Evolutionary conservation across 2,329 filamentous ascomycete genomes (phyloP), one percentile per base, ranked within the genome.

Genomic region (Ophiostoma sp.): DNA sequence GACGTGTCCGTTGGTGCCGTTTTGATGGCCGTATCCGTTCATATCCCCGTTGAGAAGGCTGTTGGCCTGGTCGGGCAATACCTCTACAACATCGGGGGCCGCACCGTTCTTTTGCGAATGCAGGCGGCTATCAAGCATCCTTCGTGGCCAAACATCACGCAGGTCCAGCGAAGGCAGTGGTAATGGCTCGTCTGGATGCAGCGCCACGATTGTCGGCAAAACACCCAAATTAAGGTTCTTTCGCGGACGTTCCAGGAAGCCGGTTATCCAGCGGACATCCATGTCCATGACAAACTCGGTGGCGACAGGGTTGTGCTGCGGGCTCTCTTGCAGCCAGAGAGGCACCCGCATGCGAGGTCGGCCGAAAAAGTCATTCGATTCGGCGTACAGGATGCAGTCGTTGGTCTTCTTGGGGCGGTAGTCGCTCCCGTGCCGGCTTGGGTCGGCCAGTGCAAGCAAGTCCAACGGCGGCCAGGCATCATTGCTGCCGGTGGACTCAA

Each of bases 391-490:
- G 11, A 81, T 76, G 33, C 72, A 73, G 67, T 71, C 41, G 33
- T 62, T 67, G 5, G 71, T 52, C 27, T 69, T 71, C 44, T 72
- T 71, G 39, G 69, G 62, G 35, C 67, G 69, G 52, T 66, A 54
- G 67, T 68, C 69, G 33, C 69, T 67, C 36, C 68, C 60, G n/a
- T 23, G 65, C 44, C 66, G 68, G 66, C 48, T n/a, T 7, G 48
- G 17, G 74, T 69, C 20, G 77, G 74, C 33, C 36, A 74, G 71
- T 35, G 75, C 74, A 5, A 80, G 70, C 8, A 83, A 74, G 33
- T 83, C 80, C 17, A 82, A 75, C 0, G 86, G 86, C 3, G 86
- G 86, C 86, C 86, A 88, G 52, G 78, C 78, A 41, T 52, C 41
- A 27, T 23, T 31, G 41, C 6, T 35, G 41, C 66, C 79, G 13